Evolutionary conservation across 352 stramenopile species (phyloP).

Genomic region (Globisporangium yorkense): DNA sequence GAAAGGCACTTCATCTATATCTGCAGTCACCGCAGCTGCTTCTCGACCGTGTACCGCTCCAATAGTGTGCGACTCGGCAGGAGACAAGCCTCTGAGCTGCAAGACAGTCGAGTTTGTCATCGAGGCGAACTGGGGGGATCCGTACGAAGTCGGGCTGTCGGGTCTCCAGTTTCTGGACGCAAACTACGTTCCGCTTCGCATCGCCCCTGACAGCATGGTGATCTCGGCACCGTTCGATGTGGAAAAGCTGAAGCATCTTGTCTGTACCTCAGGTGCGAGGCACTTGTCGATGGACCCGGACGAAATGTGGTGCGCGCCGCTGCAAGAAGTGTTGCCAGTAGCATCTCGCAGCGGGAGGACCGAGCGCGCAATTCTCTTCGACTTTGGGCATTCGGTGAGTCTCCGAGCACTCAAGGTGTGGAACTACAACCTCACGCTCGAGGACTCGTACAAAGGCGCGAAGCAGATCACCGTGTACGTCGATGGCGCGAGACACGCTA

Average conservation of each 20-base stretch:
- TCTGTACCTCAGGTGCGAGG: slow-evolving; percentile 31
- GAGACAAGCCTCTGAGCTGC: slow-evolving; percentile 38
- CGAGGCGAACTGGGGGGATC: slow-evolving; percentile 69
- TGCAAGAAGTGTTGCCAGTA: slow-evolving; percentile 33
- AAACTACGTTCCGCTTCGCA: slow-evolving; percentile 37
- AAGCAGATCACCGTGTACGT: slow-evolving; percentile 55
- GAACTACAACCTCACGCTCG: slow-evolving; percentile 76
- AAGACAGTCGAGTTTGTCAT: slow-evolving; percentile 46
- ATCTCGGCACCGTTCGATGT: slow-evolving; percentile 32
- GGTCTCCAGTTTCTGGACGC: slow-evolving; percentile 57
- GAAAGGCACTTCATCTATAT: neutral
- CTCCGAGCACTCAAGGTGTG: slow-evolving; percentile 61
- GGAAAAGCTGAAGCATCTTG: slow-evolving; percentile 26
- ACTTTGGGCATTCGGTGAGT: slow-evolving; percentile 37
- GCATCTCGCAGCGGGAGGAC: slow-evolving; percentile 12
- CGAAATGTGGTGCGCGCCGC: slow-evolving; percentile 60
- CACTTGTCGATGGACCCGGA: slow-evolving; percentile 40
- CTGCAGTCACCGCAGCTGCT: neutral
- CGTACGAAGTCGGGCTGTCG: slow-evolving; percentile 55
- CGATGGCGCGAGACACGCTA: slow-evolving; percentile 36
- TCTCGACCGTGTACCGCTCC: slow-evolving; percentile 55
- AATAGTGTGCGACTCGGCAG: slow-evolving; percentile 36
- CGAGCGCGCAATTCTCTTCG: slow-evolving; percentile 34
- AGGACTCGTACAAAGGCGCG: slow-evolving; percentile 72
- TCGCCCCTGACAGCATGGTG: slow-evolving; percentile 18